phyloP scores from a whole-genome alignment of 768 basidiomycete species.

The Boletus coccyginus region DNA sequence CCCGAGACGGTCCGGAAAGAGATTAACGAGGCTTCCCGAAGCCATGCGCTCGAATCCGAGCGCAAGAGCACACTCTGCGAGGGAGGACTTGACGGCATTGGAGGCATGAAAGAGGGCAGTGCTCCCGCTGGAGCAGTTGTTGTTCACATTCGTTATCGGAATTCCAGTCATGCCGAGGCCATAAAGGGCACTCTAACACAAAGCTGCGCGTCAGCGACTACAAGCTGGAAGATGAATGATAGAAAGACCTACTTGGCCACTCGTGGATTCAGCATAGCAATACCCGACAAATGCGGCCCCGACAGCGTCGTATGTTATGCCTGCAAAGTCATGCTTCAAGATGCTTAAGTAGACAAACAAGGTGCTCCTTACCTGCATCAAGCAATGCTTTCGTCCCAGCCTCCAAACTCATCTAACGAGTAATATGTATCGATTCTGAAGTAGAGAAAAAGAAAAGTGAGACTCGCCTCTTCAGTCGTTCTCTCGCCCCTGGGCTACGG shows the following conservation, averaged over 20 bases:
- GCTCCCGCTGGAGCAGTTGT: no score
- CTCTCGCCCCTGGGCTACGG: constrained; percentile 60
- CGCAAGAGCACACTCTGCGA: no score
- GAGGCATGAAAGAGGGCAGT: no score
- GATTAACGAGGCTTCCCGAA: no score
- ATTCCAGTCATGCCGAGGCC: no score
- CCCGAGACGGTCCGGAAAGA: constrained; percentile 48
- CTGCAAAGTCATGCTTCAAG: constrained; percentile 36
- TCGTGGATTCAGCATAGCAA: constrained; percentile 74
- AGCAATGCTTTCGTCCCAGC: constrained; percentile 82
- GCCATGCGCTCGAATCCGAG: no score
- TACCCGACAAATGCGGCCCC: constrained; percentile 73
- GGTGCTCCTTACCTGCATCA: constrained; percentile 57
- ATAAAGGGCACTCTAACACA: constrained; percentile 52
- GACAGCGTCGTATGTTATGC: constrained; percentile 74
- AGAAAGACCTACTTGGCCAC: constrained; percentile 52
- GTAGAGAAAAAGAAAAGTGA: no score
- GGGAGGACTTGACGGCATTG: no score
- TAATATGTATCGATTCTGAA: not conserved
- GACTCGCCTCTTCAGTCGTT: no score
- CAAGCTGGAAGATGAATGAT: not conserved
- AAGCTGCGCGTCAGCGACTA: not conserved
- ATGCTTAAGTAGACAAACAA: not conserved
- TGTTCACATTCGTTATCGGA: no score
- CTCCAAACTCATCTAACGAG: constrained; percentile 36